phyloP scores from a whole-genome alignment of 148 eudicot species.

The Persicaria maculosa region DNA sequence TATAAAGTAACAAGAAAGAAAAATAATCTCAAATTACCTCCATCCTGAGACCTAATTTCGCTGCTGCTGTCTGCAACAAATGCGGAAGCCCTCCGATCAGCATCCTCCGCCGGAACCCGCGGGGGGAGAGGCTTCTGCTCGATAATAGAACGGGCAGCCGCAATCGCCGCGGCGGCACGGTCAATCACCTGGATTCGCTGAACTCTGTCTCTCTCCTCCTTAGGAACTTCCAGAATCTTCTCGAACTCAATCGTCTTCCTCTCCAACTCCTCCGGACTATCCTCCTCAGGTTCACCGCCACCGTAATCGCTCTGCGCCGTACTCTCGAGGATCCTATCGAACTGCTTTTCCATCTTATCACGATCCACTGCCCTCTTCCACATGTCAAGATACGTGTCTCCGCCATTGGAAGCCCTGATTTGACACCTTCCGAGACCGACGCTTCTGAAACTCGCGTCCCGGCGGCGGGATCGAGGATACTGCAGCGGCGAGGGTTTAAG shows the following conservation, averaged over 20 bases:
- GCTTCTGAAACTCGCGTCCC: not conserved
- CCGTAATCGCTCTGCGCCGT: not conserved
- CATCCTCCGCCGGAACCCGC: not conserved
- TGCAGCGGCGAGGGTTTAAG: not conserved
- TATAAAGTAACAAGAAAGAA: not conserved
- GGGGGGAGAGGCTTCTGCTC: conserved; percentile 23
- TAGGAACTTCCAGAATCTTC: conserved; percentile 64
- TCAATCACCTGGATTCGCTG: conserved; percentile 90
- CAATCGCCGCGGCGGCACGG: conserved; percentile 87
- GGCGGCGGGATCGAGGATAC: not conserved
- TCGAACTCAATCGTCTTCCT: conserved; percentile 52
- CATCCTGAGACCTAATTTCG: not conserved
- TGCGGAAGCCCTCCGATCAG: not conserved
- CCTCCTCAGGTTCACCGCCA: conserved; percentile 24
- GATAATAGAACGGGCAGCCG: conserved; percentile 64
- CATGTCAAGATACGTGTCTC: conserved; percentile 58
- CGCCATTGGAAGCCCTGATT: too few relatives aligned
- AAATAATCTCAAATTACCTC: conserved; percentile 5
- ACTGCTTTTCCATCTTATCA: conserved; percentile 40
- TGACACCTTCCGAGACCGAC: conserved; percentile 10
- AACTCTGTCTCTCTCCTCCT: conserved; percentile 66
- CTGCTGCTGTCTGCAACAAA: not conserved
- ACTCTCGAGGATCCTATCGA: conserved; percentile 33
- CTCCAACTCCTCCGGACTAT: conserved; percentile 39
- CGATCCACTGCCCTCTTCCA: conserved; percentile 66